A percentile compares a stretch with the other conserved stretches of the same genome.
These are phyloP conservation scores for Elongisporangium prolatum DNA, from an alignment of 352 stramenopile species.

Conservation along the genomic window DNA sequence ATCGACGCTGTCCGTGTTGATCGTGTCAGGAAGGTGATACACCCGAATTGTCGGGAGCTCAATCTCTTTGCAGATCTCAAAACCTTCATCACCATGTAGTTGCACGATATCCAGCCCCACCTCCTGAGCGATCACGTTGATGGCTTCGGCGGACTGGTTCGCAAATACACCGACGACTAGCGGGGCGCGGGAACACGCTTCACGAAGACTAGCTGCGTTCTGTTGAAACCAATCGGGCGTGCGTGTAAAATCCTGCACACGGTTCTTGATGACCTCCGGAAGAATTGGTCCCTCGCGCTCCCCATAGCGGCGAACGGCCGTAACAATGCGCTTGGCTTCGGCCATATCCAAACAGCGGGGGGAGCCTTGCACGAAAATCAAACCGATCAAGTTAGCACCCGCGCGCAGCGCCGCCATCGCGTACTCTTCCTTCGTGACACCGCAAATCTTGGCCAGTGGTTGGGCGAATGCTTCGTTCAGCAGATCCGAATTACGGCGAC, in stretches of 20 bases:
- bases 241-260: constrained; percentile 18
- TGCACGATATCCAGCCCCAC: constrained; percentile 97
- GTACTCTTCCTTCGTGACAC: constrained; percentile 92
- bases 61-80: constrained; percentile 78
- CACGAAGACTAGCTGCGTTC: constrained; percentile 56
- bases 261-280: constrained; percentile 29
- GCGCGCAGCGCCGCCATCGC: constrained; percentile 87
- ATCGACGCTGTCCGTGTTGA: constrained; percentile 68
- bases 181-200: constrained; percentile 65
- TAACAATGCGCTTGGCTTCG: constrained; percentile 88
- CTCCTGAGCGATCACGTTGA: constrained; percentile 84
- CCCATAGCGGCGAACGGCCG: constrained; percentile 91
- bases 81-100: constrained; percentile 96
- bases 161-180: constrained; percentile 96
- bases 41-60: constrained; percentile 91
- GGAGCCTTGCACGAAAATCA: constrained; percentile 95
- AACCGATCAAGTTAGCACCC: constrained; percentile 95
- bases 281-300: constrained; percentile 82
- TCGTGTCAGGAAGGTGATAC: constrained; percentile 88
- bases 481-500: constrained; percentile 23
- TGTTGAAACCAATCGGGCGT: constrained; percentile 76
- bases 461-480: constrained; percentile 21
- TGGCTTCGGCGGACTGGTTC: constrained; percentile 91
- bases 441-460: constrained; percentile 92
- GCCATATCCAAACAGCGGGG: constrained; percentile 82